phyloP scores from a whole-genome alignment of 306 rosid species.

The Hippophae tibetana region DNA sequence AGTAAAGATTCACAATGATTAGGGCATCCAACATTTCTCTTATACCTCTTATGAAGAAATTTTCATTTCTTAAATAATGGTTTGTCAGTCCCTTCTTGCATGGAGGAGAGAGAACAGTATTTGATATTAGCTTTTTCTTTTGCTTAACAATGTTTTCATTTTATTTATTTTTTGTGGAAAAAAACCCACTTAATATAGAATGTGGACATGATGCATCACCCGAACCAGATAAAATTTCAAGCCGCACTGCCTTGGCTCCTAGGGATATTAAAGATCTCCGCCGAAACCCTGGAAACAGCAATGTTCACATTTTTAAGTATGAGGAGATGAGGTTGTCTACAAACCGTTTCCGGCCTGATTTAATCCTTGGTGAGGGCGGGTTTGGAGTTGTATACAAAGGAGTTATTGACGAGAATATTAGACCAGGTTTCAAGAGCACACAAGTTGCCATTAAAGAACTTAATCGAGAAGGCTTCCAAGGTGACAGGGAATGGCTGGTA shows the following conservation, averaged over 20 bases:
- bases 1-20: no score
- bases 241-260: conserved; percentile 27
- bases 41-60: no score
- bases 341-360: conserved; percentile 70
- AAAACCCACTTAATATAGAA: conserved; percentile 25
- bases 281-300: conserved; percentile 44
- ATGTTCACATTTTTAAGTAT: conserved; percentile 63
- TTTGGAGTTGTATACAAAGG: conserved; percentile 97
- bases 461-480: conserved; percentile 93
- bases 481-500: conserved; percentile 99
- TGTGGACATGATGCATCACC: conserved; percentile 24
- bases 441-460: conserved; percentile 95
- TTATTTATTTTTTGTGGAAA: neutral
- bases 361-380: conserved; percentile 90
- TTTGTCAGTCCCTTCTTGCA: no score
- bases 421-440: conserved; percentile 42
- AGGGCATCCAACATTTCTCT: no score
- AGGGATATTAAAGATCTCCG: conserved; percentile 73
- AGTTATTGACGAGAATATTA: conserved; percentile 57
- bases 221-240: conserved; percentile 10
- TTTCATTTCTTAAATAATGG: no score
- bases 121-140: no score
- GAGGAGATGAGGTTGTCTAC: conserved; percentile 71
- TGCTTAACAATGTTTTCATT: no score
- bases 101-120: no score